Base-by-base conservation (phyloP, 2,329 filamentous ascomycete genomes). In the Pestalotiopsis sp. region DNA sequence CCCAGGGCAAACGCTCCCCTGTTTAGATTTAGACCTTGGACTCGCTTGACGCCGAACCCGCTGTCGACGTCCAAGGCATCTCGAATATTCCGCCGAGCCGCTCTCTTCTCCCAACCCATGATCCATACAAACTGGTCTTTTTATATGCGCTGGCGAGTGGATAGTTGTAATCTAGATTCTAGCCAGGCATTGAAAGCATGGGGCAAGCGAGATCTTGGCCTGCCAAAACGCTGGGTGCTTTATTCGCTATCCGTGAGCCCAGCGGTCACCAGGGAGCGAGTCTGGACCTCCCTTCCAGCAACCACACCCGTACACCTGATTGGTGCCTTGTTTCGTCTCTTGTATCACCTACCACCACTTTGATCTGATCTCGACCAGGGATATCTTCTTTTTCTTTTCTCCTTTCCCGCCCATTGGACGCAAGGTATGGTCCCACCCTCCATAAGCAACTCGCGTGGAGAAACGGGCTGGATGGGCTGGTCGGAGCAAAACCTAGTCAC, bases 281-380 rank as follows among this genome's bases (percentile, higher is more conserved):
- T 36, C 31, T 20, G 39, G n/a, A 25, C 58, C 31, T 61, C 41
- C 20, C 14, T 49, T 38, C 39, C 36, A 6, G 17, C 9, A 52
- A 52, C 14, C 45, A 52, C 45, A 12, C 31, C 31, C 39, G 25
- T 12, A 27, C 27, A 27, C 27, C 63, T 69, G 39, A 69, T 57
- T 69, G 67, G 67, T n/a, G 39, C 57, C 65, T 66, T 41, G 31
- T 66, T 52, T 69, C 38, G 39, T 58, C 13, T 52, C 17, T 56
- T 57, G 45, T 52, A 41, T 58, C 63, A 41, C 41, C 20, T 57
- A 31, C 31, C 31, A 31, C 31, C 31, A 31, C 31, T 23, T 49
- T 56, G 36, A 66, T 36, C 49, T 36, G 14, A 66, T 66, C 57
- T n/a, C 41, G n/a, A n/a, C 41, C 59, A 61, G 59, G 59, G 59